Evolutionary conservation across 2,329 filamentous ascomycete species (phyloP), one percentile per base, ranked within the genome.

Genomic region (Triangularia setosa): DNA sequence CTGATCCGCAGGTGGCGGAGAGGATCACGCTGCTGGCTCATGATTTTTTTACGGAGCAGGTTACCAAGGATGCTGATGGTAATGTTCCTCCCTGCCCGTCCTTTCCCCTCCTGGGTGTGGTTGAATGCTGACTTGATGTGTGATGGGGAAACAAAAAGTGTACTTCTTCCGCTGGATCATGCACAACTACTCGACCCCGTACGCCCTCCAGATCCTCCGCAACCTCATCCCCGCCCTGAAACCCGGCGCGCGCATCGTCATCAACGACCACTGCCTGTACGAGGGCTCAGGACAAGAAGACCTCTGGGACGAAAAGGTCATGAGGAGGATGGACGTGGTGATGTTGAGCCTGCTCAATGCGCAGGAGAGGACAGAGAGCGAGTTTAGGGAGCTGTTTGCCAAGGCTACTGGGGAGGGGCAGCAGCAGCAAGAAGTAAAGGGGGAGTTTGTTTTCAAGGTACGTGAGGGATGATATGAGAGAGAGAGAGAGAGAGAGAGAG

Each of bases 111-210:
- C 27, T 28, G 4, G n/a, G n/a, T n/a, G n/a, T n/a, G n/a, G n/a
- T n/a, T n/a, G n/a, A n/a, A n/a, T n/a, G n/a, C n/a, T n/a, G n/a
- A n/a, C n/a, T n/a, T n/a, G n/a, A n/a, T n/a, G n/a, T n/a, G n/a
- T n/a, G n/a, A n/a, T n/a, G n/a, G n/a, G n/a, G n/a, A n/a, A n/a
- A n/a, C n/a, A 28, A 28, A 18, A 58, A 80, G 77, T 87, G 18
- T 88, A 87, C 74, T 79, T 83, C 69, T 81, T 87, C 73, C 82
- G 84, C 57, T 83, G 81, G 79, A 86, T 88, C 66, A 73, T 89
- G 7, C 85, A 89, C 72, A 86, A 88, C 74, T 86, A 85, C 76
- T 81, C 84, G 0, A 84, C 84, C 14, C 79, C 79, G 2, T 82
- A 84, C 62, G 79, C 80, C 3, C 70, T 81, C 54, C 76, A 77